Conservation (phyloP, 352 stramenopile genomes). For the Phytopythium delawarense region DNA sequence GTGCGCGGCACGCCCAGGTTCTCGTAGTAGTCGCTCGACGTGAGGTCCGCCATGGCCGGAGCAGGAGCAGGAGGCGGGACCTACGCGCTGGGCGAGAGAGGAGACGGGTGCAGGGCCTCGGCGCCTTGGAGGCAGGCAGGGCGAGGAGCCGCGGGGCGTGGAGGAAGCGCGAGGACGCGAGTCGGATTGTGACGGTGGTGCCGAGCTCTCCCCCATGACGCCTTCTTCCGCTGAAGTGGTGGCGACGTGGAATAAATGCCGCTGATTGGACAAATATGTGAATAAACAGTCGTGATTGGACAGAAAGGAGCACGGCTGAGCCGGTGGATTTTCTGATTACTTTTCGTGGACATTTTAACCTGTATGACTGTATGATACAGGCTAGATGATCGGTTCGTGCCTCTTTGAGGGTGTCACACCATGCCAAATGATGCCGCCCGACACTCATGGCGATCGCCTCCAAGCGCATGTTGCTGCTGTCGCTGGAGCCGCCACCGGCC, state of each 20-base stretch:
- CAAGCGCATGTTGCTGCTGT: neutral
- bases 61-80: neutral
- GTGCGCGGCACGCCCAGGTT: conserved; percentile 71
- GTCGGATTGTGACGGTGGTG: neutral
- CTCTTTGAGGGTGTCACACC: neutral
- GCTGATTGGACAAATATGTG: neutral
- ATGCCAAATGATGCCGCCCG: too few species aligned
- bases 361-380: neutral
- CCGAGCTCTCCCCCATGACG: neutral
- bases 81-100: too few species aligned
- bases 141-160: too few species aligned
- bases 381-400: neutral
- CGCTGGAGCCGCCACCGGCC: too few species aligned
- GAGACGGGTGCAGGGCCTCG: too few species aligned
- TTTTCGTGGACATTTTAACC: neutral
- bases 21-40: conserved; percentile 83
- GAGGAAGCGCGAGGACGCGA: neutral
- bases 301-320: neutral
- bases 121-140: too few species aligned
- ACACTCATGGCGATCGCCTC: neutral
- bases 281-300: neutral
- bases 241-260: neutral
- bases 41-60: conserved; percentile 38
- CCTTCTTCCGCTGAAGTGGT: neutral
- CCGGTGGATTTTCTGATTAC: neutral